phyloP scores from a whole-genome alignment of 1,139 yeast genomes.

The Blastobotrys petasosporus region DNA sequence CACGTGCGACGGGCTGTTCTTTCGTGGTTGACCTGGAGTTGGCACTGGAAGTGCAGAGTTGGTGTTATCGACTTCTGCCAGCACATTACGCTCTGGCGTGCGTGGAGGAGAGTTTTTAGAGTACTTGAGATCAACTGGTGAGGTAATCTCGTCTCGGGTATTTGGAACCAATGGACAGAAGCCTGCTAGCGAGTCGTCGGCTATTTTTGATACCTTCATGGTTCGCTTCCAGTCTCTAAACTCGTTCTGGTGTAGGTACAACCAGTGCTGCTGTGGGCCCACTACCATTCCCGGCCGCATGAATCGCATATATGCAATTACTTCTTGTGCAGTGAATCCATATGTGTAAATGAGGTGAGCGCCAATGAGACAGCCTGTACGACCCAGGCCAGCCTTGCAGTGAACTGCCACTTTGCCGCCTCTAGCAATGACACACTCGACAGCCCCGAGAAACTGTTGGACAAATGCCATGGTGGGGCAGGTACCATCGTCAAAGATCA shows the following conservation, averaged over 20 bases:
- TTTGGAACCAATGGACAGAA: conserved; percentile 58
- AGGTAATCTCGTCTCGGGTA: conserved; percentile 17
- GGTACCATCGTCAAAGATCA: conserved; percentile 97
- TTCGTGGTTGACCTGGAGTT: conserved; percentile 97
- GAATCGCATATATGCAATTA: conserved; percentile 94
- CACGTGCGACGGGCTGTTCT: conserved; percentile 32
- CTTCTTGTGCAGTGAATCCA: conserved; percentile 95
- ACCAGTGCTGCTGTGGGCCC: conserved; percentile 99
- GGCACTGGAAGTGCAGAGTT: conserved; percentile 81
- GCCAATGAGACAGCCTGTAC: conserved; percentile 96
- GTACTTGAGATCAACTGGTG: conserved; percentile 9
- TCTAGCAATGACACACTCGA: conserved; percentile 73
- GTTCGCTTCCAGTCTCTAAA: conserved; percentile 95
- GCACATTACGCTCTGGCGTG: conserved; percentile 73
- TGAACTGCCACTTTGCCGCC: conserved; percentile 97
- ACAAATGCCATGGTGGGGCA: conserved; percentile 94
- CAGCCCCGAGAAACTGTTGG: conserved; percentile 88
- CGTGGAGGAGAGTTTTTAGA: conserved; percentile 45
- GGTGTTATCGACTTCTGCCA: conserved; percentile 63
- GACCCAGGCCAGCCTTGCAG: conserved; percentile 95
- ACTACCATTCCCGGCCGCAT: conserved; percentile 98
- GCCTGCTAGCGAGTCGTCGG: conserved; percentile 73
- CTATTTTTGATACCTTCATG: conserved; percentile 68
- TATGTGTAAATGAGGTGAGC: conserved; percentile 94
- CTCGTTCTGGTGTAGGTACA: conserved; percentile 89